Evolutionary conservation across 2,329 filamentous ascomycete genomes (phyloP).

Genomic region (Boeremia exigua): DNA sequence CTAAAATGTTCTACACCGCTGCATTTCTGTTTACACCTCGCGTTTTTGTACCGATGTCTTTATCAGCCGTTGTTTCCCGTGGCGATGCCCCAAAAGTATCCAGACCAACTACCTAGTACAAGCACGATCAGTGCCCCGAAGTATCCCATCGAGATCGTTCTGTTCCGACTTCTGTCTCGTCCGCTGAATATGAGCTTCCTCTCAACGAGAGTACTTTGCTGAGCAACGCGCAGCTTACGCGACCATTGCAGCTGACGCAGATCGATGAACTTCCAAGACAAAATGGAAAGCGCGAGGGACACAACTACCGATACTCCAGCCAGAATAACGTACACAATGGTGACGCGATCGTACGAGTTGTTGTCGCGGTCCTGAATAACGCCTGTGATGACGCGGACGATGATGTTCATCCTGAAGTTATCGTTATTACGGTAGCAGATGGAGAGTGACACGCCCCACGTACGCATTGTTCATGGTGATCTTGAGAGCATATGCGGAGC

Average conservation of each 20-base stretch:
- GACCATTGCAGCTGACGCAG: constrained; percentile 64
- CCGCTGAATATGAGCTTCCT: constrained; percentile 51
- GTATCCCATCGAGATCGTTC: constrained; percentile 47
- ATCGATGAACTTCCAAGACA: constrained; percentile 50
- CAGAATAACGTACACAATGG: constrained; percentile 63
- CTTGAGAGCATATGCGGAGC: constrained; percentile 65
- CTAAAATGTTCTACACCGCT: too few relatives aligned
- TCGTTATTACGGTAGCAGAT: too few relatives aligned
- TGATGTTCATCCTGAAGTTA: constrained; percentile 68
- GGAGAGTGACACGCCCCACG: too few relatives aligned
- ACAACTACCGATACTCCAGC: constrained; percentile 59
- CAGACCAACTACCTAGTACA: constrained; percentile 60
- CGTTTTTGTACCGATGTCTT: too few relatives aligned
- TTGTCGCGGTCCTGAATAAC: constrained; percentile 65
- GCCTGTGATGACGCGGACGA: constrained; percentile 63
- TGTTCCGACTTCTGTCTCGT: constrained; percentile 49
- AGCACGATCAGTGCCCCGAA: constrained; percentile 55
- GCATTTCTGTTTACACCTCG: too few relatives aligned
- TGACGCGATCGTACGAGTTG: constrained; percentile 62
- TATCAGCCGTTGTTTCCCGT: constrained; percentile 54
- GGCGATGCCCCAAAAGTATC: constrained; percentile 67
- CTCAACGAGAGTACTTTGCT: constrained; percentile 54
- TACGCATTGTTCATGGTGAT: constrained; percentile 69
- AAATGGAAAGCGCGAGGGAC: constrained; percentile 48
- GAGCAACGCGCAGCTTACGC: constrained; percentile 57